These are phyloP conservation scores for Zelonia costaricensis DNA, from an alignment of 208 protist genomes.

Conservation along the genomic window DNA sequence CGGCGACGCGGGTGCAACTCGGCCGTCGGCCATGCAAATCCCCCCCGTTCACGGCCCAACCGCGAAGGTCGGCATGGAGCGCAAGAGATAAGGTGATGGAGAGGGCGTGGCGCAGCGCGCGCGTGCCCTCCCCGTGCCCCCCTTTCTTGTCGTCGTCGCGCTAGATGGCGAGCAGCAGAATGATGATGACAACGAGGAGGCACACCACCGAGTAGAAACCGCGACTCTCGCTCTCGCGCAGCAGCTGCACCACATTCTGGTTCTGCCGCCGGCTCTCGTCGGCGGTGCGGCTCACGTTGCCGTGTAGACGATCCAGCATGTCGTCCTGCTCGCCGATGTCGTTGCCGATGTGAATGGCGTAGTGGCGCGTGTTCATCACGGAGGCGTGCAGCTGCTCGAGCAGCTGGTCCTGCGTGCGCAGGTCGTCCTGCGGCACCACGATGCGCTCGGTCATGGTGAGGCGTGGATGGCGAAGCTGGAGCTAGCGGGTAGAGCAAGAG, in stretches of 20 bases:
- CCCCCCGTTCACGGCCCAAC: too few species aligned
- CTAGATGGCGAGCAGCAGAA: conserved; percentile 71
- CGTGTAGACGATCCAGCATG: conserved; percentile 76
- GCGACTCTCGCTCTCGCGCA: conserved; percentile 67
- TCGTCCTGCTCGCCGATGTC: conserved; percentile 70
- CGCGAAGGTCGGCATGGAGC: too few species aligned
- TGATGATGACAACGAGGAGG: conserved; percentile 66
- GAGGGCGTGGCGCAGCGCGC: too few species aligned
- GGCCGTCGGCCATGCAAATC: too few species aligned
- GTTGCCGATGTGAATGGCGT: conserved; percentile 74
- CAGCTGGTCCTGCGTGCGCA: conserved; percentile 69
- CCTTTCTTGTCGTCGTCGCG: not conserved
- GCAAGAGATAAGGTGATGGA: too few species aligned
- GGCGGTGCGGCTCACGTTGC: conserved; percentile 48
- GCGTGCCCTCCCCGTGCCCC: not conserved
- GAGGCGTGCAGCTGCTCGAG: conserved; percentile 84
- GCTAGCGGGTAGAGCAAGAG: not conserved
- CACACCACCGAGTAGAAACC: conserved; percentile 74
- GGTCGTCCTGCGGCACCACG: conserved; percentile 23
- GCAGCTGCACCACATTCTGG: conserved; percentile 64
- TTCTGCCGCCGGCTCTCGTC: conserved; percentile 83
- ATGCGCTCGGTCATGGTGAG: conserved; percentile 12
- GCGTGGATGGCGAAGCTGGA: too few species aligned
- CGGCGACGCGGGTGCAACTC: too few species aligned
- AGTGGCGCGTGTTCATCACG: conserved; percentile 83